phyloP scores from a whole-genome alignment of 2,329 filamentous ascomycete genomes.

The Apiospora arundinis region DNA sequence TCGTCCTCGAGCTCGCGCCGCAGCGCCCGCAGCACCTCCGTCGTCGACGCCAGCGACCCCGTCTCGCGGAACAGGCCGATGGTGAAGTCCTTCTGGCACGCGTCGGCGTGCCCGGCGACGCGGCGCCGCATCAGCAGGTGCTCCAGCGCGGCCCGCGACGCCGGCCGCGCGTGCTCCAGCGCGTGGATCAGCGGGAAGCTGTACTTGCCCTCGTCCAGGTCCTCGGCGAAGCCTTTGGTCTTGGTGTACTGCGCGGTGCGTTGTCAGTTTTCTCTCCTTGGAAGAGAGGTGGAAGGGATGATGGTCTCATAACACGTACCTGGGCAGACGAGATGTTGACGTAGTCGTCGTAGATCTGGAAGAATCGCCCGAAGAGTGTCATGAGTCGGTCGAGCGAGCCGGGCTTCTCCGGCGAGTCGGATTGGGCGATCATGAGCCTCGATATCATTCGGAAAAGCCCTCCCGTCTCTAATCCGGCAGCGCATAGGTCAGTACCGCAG shows the following conservation, averaged over 20 bases:
- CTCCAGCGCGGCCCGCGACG: neutral
- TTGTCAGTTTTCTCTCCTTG: too few species aligned
- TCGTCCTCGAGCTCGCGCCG: slow-evolving; percentile 1
- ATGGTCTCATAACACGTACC: too few species aligned
- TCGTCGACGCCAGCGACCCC: neutral
- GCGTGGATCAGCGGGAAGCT: slow-evolving; percentile 3
- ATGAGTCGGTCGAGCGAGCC: neutral
- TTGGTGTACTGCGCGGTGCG: neutral
- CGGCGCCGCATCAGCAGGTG: neutral
- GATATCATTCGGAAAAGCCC: neutral
- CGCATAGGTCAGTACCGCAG: too few species aligned
- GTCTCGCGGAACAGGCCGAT: neutral
- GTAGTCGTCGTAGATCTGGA: too few species aligned
- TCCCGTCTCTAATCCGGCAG: too few species aligned
- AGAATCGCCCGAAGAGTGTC: neutral
- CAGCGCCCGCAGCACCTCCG: neutral
- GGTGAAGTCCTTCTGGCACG: neutral
- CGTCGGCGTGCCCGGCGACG: neutral
- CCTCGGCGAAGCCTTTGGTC: slow-evolving; percentile 3
- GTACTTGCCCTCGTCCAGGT: slow-evolving; percentile 11
- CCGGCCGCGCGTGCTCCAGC: neutral
- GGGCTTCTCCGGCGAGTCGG: neutral
- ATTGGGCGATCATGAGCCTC: neutral
- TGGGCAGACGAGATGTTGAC: too few species aligned
- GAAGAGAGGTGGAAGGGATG: too few species aligned